Percentiles rank a stretch among this genome's conserved stretches.
Conservation (phyloP, 345 rosid species). For the Cardamine resedifolia region DNA sequence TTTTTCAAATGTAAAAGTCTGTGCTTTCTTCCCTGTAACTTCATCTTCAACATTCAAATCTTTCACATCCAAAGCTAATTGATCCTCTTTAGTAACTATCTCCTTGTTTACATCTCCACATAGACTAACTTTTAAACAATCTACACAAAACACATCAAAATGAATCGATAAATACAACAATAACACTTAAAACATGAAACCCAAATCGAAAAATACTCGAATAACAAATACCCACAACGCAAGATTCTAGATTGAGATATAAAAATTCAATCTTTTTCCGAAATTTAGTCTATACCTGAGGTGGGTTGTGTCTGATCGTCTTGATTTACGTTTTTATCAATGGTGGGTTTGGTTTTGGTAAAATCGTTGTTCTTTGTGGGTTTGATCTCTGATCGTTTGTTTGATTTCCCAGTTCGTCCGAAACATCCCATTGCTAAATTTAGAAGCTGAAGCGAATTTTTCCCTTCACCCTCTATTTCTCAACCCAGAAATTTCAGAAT, state of each 20-base stretch:
- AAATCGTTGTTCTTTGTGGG: constrained; percentile 11
- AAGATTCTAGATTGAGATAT: not conserved
- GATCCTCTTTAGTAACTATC: constrained; percentile 40
- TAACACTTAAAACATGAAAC: not conserved
- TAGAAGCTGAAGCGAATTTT: not conserved
- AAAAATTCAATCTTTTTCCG: not conserved
- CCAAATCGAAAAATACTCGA: too few relatives aligned
- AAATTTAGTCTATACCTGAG: constrained; percentile 14
- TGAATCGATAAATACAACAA: not conserved
- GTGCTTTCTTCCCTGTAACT: constrained; percentile 45
- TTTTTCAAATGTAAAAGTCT: constrained; percentile 53
- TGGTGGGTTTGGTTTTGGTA: not conserved
- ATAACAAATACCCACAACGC: not conserved
- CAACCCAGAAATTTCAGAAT: not conserved
- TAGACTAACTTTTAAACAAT: constrained; percentile 40
- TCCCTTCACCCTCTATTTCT: not conserved
- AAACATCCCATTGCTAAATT: constrained; percentile 64
- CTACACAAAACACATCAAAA: not conserved
- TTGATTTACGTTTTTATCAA: constrained; percentile 1
- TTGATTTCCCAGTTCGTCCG: constrained; percentile 47
- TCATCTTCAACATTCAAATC: constrained; percentile 46
- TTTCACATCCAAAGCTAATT: constrained; percentile 42
- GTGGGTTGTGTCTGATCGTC: not conserved
- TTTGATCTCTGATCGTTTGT: constrained; percentile 41
- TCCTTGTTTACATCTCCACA: constrained; percentile 38